Evolutionary conservation across 2,329 filamentous ascomycete species (phyloP), one percentile per base, ranked within the genome.

Genomic region (Sporothrix phasma): DNA sequence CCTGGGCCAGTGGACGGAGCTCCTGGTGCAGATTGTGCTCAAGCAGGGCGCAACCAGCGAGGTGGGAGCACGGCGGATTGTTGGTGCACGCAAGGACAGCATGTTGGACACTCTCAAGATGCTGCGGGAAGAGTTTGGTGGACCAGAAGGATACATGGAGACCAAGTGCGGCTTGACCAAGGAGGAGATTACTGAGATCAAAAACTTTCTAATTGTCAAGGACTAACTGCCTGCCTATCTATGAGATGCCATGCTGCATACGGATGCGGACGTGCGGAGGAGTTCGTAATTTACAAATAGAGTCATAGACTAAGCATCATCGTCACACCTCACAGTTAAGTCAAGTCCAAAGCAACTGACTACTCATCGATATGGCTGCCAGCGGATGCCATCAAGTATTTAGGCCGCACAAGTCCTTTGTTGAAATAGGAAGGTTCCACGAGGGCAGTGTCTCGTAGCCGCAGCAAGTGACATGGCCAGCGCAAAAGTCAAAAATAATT

Each of bases 71-170:
- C 73, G 73, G 69, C 72, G 76, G 22, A 78, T 81, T 77, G 72
- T 81, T 19, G 73, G 76, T 34, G 75, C 80, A 5, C 74, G 78
- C 54, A 78, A 77, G 19, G 77, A 79, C 69, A 76, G 74, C 65
- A 82, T 83, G 79, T 68, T 78, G 29, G 74, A 71, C n/a, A 80
- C 78, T 7, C 71, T 83, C 6, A 73, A 79, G 59, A 81, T 84
- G 76, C 76, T 91, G 54, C 77, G 81, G 56, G 74, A 77, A 31
- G 78, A 81, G 66, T 88, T 84, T 74, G 87, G 86, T 2, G 82
- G 86, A 2, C 79, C 83, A 2, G 86, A 90, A 71, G 74, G 74
- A 15, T 92, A 89, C 74, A 76, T 90, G 67, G 75, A 77, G 63
- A 75, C 81, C 15, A 74, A 81, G 37, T 86, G 86, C 70, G 80